Percentiles rank a stretch among this genome's conserved stretches.
phyloP scores from a whole-genome alignment of 176 grass and related monocot genomes.

The Oryza glumipatula region DNA sequence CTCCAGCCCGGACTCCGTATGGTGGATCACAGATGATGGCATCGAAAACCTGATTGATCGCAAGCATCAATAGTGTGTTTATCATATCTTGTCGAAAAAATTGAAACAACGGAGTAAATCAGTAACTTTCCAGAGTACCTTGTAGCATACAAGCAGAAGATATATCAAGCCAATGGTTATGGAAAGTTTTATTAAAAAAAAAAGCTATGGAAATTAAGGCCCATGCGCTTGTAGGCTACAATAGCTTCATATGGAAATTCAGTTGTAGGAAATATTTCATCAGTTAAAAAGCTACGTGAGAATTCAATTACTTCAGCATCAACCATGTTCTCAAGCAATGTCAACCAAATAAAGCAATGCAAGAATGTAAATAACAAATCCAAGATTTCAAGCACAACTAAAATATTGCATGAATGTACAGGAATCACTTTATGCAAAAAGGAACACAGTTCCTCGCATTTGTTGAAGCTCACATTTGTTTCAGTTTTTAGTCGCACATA shows the following conservation, averaged over 20 bases:
- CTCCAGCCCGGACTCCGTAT: conserved; percentile 93
- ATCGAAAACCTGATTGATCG: conserved; percentile 72
- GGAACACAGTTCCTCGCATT: background rate
- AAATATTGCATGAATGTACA: background rate
- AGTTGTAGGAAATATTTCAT: conserved; percentile 3
- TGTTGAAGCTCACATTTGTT: background rate
- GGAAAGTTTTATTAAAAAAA: background rate
- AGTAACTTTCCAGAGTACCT: background rate
- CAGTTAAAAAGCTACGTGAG: background rate
- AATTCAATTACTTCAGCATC: background rate
- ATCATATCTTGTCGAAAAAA: background rate
- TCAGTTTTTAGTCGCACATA: background rate
- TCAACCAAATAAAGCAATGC: background rate
- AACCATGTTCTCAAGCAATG: background rate
- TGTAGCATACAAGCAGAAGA: background rate
- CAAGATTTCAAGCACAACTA: background rate
- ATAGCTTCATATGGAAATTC: background rate
- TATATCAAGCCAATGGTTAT: background rate
- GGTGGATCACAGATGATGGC: conserved; percentile 94
- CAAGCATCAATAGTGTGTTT: background rate
- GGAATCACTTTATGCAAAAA: background rate
- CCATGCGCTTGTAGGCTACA: background rate
- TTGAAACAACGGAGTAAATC: background rate
- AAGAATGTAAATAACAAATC: background rate
- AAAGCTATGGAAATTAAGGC: background rate